phyloP scores from a whole-genome alignment of 176 grass and related monocot species.

The Avena sativa region DNA sequence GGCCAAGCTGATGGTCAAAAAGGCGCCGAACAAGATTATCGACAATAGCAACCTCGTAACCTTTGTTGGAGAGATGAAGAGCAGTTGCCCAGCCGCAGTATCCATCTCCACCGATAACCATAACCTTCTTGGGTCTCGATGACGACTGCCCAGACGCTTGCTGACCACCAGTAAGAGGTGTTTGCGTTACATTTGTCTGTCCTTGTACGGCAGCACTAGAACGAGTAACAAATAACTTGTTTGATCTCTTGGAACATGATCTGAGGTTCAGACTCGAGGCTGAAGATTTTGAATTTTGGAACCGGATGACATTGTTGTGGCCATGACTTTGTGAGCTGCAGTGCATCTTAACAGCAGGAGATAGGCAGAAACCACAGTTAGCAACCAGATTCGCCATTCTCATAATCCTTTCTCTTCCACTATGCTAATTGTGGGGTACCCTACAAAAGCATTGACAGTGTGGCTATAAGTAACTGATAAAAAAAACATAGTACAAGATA shows the following conservation, averaged over 20 bases:
- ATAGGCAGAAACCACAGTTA: slow-evolving; percentile 50
- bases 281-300: slow-evolving; percentile 51
- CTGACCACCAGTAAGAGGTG: slow-evolving; percentile 51
- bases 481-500: background rate
- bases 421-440: background rate
- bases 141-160: slow-evolving; percentile 55
- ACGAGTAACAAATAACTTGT: slow-evolving; percentile 47
- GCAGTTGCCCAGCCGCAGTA: slow-evolving; percentile 97
- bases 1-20: slow-evolving; percentile 93
- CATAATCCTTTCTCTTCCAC: slow-evolving; percentile 37
- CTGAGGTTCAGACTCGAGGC: slow-evolving; percentile 35
- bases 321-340: slow-evolving; percentile 20
- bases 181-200: slow-evolving; percentile 53
- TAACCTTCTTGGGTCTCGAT: slow-evolving; percentile 77
- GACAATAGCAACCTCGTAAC: slow-evolving; percentile 91
- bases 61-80: slow-evolving; percentile 95
- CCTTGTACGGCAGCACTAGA: slow-evolving; percentile 61
- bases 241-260: slow-evolving; percentile 33
- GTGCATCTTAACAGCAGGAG: slow-evolving; percentile 43
- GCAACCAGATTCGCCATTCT: slow-evolving; percentile 67
- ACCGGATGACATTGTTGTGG: slow-evolving; percentile 42
- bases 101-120: slow-evolving; percentile 98
- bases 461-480: background rate
- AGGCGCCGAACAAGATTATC: slow-evolving; percentile 86
- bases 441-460: slow-evolving; percentile 33